A percentile compares a stretch with the other conserved stretches of the same genome.
Conservation (phyloP, 192 early-diverging fungal species). For the Geranomyces variabilis region DNA sequence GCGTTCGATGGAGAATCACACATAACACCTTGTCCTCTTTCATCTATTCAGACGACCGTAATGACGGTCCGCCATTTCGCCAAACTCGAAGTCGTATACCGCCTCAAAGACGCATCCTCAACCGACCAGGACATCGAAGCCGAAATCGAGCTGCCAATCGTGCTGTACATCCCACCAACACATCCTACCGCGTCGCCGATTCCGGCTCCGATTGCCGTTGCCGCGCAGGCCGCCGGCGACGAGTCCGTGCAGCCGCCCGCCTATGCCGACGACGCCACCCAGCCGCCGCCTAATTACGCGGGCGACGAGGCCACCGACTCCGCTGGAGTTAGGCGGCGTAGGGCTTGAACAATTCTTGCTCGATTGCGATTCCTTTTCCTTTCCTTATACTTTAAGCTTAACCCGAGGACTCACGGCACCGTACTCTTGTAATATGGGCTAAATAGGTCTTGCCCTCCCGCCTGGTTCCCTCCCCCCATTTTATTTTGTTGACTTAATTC, state of each 20-base stretch:
- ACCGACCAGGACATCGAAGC: slow-evolving; percentile 6
- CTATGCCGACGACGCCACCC: background rate
- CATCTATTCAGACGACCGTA: slow-evolving; percentile 11
- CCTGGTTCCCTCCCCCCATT: no score
- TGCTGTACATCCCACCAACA: slow-evolving; percentile 15
- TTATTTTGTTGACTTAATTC: no score
- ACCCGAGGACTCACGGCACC: no score
- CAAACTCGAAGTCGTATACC: slow-evolving; percentile 13
- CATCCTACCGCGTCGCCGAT: background rate
- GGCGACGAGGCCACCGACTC: background rate
- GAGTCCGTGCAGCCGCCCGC: background rate
- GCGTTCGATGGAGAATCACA: background rate
- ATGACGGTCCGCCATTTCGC: slow-evolving; percentile 17
- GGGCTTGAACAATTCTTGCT: background rate
- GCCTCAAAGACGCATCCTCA: background rate
- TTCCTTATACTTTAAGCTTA: no score
- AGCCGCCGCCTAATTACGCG: background rate
- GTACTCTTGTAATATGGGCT: no score
- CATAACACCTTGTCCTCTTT: background rate
- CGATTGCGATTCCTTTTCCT: no score
- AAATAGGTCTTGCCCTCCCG: no score
- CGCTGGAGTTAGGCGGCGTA: background rate
- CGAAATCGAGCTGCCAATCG: slow-evolving; percentile 24
- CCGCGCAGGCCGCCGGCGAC: background rate
- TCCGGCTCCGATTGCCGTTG: background rate